phyloP scores from a whole-genome alignment of 305 asterid species.

The Solanum hybrid region DNA sequence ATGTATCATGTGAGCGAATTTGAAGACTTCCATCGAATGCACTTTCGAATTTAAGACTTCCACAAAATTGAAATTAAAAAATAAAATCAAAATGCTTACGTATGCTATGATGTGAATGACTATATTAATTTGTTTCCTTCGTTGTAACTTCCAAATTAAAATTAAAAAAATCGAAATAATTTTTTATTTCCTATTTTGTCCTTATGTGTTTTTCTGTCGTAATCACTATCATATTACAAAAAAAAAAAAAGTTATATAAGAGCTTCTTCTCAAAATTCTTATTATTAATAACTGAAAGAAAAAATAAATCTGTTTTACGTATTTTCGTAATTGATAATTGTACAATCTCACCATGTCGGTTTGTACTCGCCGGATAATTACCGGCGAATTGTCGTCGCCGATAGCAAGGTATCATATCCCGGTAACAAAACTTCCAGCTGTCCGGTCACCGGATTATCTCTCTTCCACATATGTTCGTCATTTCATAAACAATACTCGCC shows the following conservation, averaged over 20 bases:
- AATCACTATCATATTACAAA: not conserved
- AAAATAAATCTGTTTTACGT: not conserved
- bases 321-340: not conserved
- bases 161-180: not conserved
- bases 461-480: not conserved
- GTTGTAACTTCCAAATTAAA: not conserved
- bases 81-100: not conserved
- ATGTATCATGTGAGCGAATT: not conserved
- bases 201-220: not conserved
- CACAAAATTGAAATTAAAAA: not conserved
- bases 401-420: slow-evolving; percentile 16
- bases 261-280: not conserved
- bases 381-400: slow-evolving; percentile 17
- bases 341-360: slow-evolving; percentile 25
- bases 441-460: not conserved
- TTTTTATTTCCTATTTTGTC: not conserved
- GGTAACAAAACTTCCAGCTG: not conserved
- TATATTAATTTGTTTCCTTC: not conserved
- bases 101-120: not conserved
- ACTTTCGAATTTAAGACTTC: too few species aligned
- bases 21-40: not conserved
- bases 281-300: not conserved
- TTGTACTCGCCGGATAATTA: slow-evolving; percentile 21
- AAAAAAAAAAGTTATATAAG: not conserved
- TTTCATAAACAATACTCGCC: not conserved